Conservation (phyloP, 352 stramenopile species). For the Pilasporangium apinafurcum region DNA sequence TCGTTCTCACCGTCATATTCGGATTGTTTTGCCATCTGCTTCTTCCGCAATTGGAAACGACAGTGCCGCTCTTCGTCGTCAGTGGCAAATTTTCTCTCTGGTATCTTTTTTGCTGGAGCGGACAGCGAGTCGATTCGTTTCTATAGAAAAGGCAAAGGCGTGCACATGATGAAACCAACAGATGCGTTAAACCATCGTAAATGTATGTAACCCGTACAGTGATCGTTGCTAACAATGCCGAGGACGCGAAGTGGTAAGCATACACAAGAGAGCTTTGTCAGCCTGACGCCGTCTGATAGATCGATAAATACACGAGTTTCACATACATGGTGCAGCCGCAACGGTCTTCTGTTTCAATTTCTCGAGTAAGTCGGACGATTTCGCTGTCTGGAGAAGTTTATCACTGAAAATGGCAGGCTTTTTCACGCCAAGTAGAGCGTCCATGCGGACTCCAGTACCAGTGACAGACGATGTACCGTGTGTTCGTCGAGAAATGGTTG, state of each 20-base stretch:
- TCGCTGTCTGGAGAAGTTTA: conserved; percentile 41
- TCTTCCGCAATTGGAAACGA: conserved; percentile 43
- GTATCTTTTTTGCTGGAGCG: conserved; percentile 30
- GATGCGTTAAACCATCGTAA: not conserved
- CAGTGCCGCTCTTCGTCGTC: conserved; percentile 75
- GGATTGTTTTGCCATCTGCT: conserved; percentile 13
- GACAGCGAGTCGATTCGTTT: conserved; percentile 62
- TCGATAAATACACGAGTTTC: not conserved
- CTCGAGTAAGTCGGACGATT: conserved; percentile 30
- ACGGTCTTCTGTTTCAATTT: conserved; percentile 45
- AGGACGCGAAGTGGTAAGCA: not conserved
- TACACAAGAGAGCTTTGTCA: not conserved
- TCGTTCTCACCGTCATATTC: conserved; percentile 17
- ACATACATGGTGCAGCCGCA: conserved; percentile 31
- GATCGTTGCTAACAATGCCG: conserved; percentile 14
- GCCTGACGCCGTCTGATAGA: not conserved
- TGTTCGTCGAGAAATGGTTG: conserved; percentile 34
- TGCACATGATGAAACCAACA: conserved; percentile 1
- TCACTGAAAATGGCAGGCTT: conserved; percentile 53
- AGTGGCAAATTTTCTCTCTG: conserved; percentile 44
- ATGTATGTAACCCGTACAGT: conserved; percentile 8
- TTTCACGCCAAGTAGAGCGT: conserved; percentile 44
- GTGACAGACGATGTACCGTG: conserved; percentile 8
- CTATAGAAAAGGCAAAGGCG: conserved; percentile 11
- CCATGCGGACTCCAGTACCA: conserved; percentile 1